Conservation (phyloP, 805 yeast genomes). For the Metschnikowia arizonensis region DNA sequence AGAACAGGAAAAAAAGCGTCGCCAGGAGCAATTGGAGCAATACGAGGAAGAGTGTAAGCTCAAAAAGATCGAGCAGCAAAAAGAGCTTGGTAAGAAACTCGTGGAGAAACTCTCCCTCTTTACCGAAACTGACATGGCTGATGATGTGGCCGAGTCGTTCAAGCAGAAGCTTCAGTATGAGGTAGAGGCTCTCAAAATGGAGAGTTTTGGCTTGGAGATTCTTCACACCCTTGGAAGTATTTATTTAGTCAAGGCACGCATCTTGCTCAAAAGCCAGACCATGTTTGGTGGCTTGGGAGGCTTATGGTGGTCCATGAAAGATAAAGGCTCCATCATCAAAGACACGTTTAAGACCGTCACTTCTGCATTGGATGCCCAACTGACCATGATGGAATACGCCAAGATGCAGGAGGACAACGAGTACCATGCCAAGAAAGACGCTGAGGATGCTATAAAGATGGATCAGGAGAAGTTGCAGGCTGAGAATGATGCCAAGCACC, state of each 20-base stretch:
- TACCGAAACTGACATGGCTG: constrained; percentile 43
- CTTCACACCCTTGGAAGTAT: constrained; percentile 71
- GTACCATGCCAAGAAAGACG: constrained; percentile 38
- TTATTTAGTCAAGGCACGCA: constrained; percentile 60
- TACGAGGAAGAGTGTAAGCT: constrained; percentile 73
- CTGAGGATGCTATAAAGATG: constrained; percentile 14
- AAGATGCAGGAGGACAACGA: constrained; percentile 59
- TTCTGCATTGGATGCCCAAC: constrained; percentile 74
- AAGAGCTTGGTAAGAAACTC: constrained; percentile 57
- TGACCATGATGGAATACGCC: constrained; percentile 68
- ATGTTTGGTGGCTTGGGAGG: constrained; percentile 63
- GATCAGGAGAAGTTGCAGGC: constrained; percentile 27
- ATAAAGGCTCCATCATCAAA: constrained; percentile 68
- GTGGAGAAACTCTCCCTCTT: constrained; percentile 41
- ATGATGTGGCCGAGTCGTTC: constrained; percentile 47
- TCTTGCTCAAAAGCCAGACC: constrained; percentile 60
- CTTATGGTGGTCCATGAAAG: constrained; percentile 62
- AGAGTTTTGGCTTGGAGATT: constrained; percentile 80
- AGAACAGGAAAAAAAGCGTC: constrained; percentile 42
- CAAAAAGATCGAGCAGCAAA: constrained; percentile 63
- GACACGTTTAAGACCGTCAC: constrained; percentile 69
- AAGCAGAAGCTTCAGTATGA: constrained; percentile 66
- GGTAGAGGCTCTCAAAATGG: constrained; percentile 77
- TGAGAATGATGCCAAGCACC: constrained; percentile 23
- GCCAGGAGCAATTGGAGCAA: constrained; percentile 52